These are phyloP conservation scores for Pythium guiyangense DNA, from an alignment of 352 stramenopile genomes.

Conservation along the genomic window DNA sequence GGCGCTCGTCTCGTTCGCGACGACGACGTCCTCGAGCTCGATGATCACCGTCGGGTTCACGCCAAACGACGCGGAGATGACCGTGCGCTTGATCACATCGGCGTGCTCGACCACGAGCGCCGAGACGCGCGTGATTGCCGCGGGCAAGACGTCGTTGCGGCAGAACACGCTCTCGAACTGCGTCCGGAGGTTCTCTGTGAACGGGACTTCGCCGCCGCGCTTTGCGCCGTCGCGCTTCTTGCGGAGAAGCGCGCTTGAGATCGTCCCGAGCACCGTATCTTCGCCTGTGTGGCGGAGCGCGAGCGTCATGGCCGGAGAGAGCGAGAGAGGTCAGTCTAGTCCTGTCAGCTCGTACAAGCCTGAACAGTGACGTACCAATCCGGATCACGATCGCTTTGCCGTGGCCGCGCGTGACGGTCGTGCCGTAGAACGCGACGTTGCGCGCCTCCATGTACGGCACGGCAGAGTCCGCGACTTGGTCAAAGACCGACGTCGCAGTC, in stretches of 20 bases:
- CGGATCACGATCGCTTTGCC: slow-evolving; percentile 49
- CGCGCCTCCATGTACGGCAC: slow-evolving; percentile 42
- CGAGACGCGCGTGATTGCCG: slow-evolving; percentile 30
- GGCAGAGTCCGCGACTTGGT: slow-evolving; percentile 21
- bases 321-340: not conserved
- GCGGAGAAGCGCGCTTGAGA: slow-evolving; percentile 29
- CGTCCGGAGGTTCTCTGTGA: slow-evolving; percentile 38
- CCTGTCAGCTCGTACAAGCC: too few relatives aligned
- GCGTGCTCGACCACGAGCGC: slow-evolving; percentile 42
- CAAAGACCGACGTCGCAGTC: slow-evolving; percentile 40
- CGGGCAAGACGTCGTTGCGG: slow-evolving; percentile 30
- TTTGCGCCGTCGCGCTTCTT: slow-evolving; percentile 19
- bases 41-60: slow-evolving; percentile 36
- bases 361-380: slow-evolving; percentile 12
- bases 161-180: slow-evolving; percentile 36
- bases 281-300: slow-evolving; percentile 13
- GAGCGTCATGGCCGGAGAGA: too few relatives aligned
- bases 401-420: slow-evolving; percentile 27
- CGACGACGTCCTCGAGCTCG: slow-evolving; percentile 33
- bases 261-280: slow-evolving; percentile 37
- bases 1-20: slow-evolving; percentile 32
- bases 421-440: slow-evolving; percentile 56
- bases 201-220: slow-evolving; percentile 16
- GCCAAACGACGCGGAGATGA: slow-evolving; percentile 38
- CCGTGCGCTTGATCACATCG: slow-evolving; percentile 36